Percentiles rank a stretch among this genome's conserved stretches.
These are phyloP conservation scores for Rhododendron mucronatum DNA, from an alignment of 148 eudicot genomes.

Conservation along the genomic window DNA sequence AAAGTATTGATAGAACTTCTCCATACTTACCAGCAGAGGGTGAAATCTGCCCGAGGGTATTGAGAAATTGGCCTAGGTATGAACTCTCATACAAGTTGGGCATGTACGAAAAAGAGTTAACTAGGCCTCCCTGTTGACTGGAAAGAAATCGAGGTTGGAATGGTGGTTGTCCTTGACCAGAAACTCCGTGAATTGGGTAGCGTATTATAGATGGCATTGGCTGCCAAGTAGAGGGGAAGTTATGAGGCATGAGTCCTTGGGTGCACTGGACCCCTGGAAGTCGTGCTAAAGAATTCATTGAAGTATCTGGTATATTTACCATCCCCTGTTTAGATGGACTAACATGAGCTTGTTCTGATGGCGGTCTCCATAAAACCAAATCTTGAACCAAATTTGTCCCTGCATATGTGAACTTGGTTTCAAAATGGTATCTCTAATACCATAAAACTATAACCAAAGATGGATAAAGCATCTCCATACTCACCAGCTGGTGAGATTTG, in stretches of 20 bases:
- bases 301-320: too few species aligned
- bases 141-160: background rate
- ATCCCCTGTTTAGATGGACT: background rate
- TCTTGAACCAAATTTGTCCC: background rate
- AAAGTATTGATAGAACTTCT: background rate
- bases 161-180: background rate
- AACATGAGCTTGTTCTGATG: background rate
- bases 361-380: background rate
- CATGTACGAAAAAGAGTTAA: background rate
- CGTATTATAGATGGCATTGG: background rate
- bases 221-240: background rate
- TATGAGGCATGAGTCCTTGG: background rate
- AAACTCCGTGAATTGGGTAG: background rate
- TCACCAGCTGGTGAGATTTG: background rate
- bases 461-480: background rate
- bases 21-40: background rate
- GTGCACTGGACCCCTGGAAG: background rate
- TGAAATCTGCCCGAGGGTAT: background rate
- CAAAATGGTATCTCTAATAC: background rate
- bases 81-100: background rate
- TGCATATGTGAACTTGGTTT: background rate
- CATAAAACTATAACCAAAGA: background rate
- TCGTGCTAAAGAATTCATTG: background rate
- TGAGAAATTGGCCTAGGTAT: background rate
- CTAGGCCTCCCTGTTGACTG: background rate